These are phyloP conservation scores for Candolleomyces efflorescens DNA, from an alignment of 768 basidiomycete genomes.

Conservation along the genomic window DNA sequence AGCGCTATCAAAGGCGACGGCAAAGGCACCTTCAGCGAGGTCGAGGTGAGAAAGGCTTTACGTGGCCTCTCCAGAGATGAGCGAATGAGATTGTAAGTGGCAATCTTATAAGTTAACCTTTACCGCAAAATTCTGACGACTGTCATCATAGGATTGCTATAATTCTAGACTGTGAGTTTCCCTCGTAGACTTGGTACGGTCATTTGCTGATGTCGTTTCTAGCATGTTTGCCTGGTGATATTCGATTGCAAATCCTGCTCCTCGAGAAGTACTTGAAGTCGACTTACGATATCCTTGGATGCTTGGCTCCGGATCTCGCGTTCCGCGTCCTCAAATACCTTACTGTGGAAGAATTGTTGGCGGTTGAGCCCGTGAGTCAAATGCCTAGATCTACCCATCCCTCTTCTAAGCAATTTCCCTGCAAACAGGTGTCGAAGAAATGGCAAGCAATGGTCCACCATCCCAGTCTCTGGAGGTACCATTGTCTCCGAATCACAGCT, in stretches of 20 bases:
- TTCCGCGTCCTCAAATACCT: slow-evolving; percentile 56
- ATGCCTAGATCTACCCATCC: slow-evolving; percentile 12
- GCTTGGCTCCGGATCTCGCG: slow-evolving; percentile 61
- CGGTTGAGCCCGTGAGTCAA: slow-evolving; percentile 46
- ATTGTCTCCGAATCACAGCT: slow-evolving; percentile 68
- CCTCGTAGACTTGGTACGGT: background rate
- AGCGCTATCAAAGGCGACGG: slow-evolving; percentile 49
- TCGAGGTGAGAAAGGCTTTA: slow-evolving; percentile 60
- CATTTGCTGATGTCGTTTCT: slow-evolving; percentile 6
- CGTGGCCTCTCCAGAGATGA: slow-evolving; percentile 61
- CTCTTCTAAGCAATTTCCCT: slow-evolving; percentile 26
- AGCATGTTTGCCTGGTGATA: slow-evolving; percentile 84
- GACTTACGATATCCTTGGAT: slow-evolving; percentile 78
- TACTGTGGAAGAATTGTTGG: slow-evolving; percentile 58
- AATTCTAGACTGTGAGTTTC: slow-evolving; percentile 52
- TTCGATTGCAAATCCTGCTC: slow-evolving; percentile 76
- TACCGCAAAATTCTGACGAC: background rate
- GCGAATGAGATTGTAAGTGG: slow-evolving; percentile 67
- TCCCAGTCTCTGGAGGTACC: slow-evolving; percentile 73
- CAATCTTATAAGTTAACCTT: background rate
- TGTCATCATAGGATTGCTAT: slow-evolving; percentile 44
- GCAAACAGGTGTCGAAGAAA: slow-evolving; percentile 36
- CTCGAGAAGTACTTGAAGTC: slow-evolving; percentile 81
- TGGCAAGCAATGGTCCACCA: slow-evolving; percentile 48
- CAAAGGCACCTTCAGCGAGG: slow-evolving; percentile 66